A percentile compares a stretch with the other conserved stretches of the same genome.
Evolutionary conservation across 441 rosid genomes (phyloP).

Genomic region (Syzygium malaccense): DNA sequence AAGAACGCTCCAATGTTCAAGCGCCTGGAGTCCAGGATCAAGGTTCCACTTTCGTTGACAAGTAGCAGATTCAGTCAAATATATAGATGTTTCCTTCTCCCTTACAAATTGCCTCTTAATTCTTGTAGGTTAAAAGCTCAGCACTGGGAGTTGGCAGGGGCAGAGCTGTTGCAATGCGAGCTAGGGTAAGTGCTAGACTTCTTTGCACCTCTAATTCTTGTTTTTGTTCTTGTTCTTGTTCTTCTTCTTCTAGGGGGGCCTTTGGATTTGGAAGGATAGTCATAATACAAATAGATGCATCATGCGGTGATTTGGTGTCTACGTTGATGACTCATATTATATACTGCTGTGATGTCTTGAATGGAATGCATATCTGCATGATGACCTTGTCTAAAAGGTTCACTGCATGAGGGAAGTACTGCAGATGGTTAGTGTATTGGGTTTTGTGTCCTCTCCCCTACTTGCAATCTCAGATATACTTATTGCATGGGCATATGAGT

Average conservation of each 20-base stretch:
- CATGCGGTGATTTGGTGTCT: not conserved
- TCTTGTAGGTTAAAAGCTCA: conserved; percentile 89
- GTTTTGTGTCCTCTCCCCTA: not conserved
- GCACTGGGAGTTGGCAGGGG: conserved; percentile 98
- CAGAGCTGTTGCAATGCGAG: conserved; percentile 95
- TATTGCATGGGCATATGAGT: not conserved
- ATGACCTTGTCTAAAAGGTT: not conserved
- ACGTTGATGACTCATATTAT: not conserved
- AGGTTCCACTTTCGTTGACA: conserved; percentile 30
- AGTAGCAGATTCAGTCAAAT: not conserved
- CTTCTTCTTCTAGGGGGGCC: not conserved
- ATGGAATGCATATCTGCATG: not conserved
- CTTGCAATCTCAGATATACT: not conserved
- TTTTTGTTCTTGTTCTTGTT: not conserved
- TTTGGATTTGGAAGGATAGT: not conserved
- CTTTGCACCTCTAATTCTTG: not conserved
- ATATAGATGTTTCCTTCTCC: not conserved
- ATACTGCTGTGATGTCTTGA: not conserved
- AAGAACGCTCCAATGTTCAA: conserved; percentile 99
- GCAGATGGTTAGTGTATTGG: not conserved
- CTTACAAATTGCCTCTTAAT: not conserved
- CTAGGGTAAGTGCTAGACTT: conserved; percentile 55
- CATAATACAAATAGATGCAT: not conserved
- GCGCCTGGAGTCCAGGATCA: conserved; percentile 94
- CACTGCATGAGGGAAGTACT: not conserved